These are phyloP conservation scores for Penicillium angulare DNA, from an alignment of 495 filamentous ascomycete genomes.

Conservation along the genomic window DNA sequence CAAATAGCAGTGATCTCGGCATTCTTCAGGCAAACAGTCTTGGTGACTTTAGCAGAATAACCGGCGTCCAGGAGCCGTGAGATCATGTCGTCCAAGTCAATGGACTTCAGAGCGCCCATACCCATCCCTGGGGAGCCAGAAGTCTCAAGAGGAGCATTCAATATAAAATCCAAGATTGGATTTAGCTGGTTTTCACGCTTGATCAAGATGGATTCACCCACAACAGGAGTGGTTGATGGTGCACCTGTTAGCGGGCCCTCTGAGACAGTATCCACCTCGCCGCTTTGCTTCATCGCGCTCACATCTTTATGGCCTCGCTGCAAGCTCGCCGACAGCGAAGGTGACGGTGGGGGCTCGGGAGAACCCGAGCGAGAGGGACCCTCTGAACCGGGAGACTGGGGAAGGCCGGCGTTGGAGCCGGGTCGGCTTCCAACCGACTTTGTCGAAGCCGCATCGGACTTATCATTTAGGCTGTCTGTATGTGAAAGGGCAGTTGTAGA, in stretches of 20 bases:
- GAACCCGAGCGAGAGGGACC: slow-evolving; percentile 46
- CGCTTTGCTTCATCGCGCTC: slow-evolving; percentile 73
- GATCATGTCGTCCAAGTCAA: slow-evolving; percentile 97
- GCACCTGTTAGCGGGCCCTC: slow-evolving; percentile 79
- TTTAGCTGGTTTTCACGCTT: slow-evolving; percentile 72
- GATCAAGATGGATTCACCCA: slow-evolving; percentile 63
- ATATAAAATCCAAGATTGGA: slow-evolving; percentile 53
- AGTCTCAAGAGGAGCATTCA: slow-evolving; percentile 40
- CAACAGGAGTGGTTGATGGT: slow-evolving; percentile 50
- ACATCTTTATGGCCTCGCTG: slow-evolving; percentile 76
- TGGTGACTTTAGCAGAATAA: slow-evolving; percentile 95
- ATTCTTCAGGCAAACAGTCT: slow-evolving; percentile 95
- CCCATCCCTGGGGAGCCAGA: slow-evolving; percentile 47
- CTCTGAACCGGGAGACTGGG: slow-evolving; percentile 36
- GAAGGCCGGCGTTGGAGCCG: slow-evolving; percentile 38
- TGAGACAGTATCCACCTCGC: slow-evolving; percentile 95
- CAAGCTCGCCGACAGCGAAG: slow-evolving; percentile 75
- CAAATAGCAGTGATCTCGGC: slow-evolving; percentile 95
- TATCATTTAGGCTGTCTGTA: slow-evolving; percentile 59
- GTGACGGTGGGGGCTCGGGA: slow-evolving; percentile 82
- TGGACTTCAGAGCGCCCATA: slow-evolving; percentile 76
- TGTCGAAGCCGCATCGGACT: slow-evolving; percentile 71
- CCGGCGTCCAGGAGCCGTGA: slow-evolving; percentile 88
- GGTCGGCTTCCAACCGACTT: slow-evolving; percentile 61
- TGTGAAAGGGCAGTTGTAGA: slow-evolving; percentile 64